phyloP scores from a whole-genome alignment of 805 yeast genomes.

The Tetrapisispora phaffii region DNA sequence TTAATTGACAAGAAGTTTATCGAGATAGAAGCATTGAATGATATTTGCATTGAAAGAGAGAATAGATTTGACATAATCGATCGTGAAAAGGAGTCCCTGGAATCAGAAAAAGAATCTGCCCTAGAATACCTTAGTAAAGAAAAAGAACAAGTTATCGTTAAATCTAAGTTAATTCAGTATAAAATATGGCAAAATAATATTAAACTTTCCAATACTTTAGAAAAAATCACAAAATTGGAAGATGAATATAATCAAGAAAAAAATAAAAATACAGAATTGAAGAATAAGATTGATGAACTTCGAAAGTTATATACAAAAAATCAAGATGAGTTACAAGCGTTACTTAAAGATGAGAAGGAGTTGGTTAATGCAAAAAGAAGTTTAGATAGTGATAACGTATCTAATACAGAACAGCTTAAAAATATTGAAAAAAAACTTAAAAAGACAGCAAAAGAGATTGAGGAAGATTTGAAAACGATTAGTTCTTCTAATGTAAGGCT shows the following conservation, averaged over 20 bases:
- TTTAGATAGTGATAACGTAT: conserved; percentile 49
- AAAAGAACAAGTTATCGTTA: conserved; percentile 44
- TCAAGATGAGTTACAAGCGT: conserved; percentile 14
- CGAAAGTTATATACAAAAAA: conserved; percentile 24
- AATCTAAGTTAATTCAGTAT: conserved; percentile 48
- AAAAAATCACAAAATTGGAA: conserved; percentile 32
- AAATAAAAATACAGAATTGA: conserved; percentile 33
- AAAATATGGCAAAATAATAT: conserved; percentile 34
- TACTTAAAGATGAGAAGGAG: conserved; percentile 26
- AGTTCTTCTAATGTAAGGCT: conserved; percentile 40
- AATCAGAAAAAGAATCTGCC: conserved; percentile 57
- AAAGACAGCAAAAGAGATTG: conserved; percentile 48
- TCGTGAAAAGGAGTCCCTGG: conserved; percentile 58
- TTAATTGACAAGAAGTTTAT: conserved; percentile 55
- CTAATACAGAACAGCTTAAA: conserved; percentile 68
- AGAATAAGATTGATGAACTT: conserved; percentile 30
- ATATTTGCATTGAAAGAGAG: conserved; percentile 70
- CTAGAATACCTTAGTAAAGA: conserved; percentile 55
- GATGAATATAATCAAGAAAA: conserved; percentile 37
- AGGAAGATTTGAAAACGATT: conserved; percentile 37
- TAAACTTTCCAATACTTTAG: conserved; percentile 33
- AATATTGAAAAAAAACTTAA: conserved; percentile 49
- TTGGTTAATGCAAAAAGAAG: conserved; percentile 20
- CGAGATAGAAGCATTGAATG: conserved; percentile 66
- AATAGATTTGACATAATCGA: conserved; percentile 70